These are phyloP conservation scores for Tieghemiomyces parasiticus DNA, from an alignment of 192 early-diverging fungal genomes.

Conservation along the genomic window DNA sequence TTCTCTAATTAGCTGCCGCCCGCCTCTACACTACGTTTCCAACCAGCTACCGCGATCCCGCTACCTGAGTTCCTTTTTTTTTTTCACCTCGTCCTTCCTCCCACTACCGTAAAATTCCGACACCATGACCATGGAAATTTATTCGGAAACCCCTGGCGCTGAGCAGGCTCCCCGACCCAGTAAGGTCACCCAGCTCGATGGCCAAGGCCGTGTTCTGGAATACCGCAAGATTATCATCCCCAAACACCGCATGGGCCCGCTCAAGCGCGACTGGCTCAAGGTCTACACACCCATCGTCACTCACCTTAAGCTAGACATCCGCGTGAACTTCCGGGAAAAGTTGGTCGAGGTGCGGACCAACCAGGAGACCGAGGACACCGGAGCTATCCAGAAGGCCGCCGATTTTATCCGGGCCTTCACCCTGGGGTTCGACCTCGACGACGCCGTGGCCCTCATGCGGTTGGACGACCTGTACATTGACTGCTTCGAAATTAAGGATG, in stretches of 20 bases:
- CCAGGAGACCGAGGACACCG: slow-evolving; percentile 69
- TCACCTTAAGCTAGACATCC: slow-evolving; percentile 88
- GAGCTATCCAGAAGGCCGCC: slow-evolving; percentile 88
- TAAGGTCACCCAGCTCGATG: too few species aligned
- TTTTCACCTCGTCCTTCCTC: too few species aligned
- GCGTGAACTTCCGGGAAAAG: slow-evolving; percentile 84
- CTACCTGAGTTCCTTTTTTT: too few species aligned
- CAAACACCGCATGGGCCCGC: slow-evolving; percentile 79
- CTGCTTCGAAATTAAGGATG: slow-evolving; percentile 95
- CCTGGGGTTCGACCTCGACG: slow-evolving; percentile 88
- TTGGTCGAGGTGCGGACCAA: slow-evolving; percentile 82
- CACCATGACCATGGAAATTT: too few species aligned
- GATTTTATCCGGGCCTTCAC: slow-evolving; percentile 93
- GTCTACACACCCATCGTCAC: slow-evolving; percentile 94
- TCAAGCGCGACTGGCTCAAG: slow-evolving; percentile 88
- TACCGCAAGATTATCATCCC: slow-evolving; percentile 82
- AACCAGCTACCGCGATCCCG: too few species aligned
- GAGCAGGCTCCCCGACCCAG: too few species aligned
- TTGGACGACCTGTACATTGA: slow-evolving; percentile 96
- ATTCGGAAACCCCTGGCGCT: too few species aligned
- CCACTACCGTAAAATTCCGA: too few species aligned
- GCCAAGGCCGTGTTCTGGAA: slow-evolving; percentile 30
- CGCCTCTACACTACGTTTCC: too few species aligned
- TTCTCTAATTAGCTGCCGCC: too few species aligned
- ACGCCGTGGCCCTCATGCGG: slow-evolving; percentile 84